Conservation (phyloP, 1,284 basidiomycete species). For the Melampsora abietis-canadensis region DNA sequence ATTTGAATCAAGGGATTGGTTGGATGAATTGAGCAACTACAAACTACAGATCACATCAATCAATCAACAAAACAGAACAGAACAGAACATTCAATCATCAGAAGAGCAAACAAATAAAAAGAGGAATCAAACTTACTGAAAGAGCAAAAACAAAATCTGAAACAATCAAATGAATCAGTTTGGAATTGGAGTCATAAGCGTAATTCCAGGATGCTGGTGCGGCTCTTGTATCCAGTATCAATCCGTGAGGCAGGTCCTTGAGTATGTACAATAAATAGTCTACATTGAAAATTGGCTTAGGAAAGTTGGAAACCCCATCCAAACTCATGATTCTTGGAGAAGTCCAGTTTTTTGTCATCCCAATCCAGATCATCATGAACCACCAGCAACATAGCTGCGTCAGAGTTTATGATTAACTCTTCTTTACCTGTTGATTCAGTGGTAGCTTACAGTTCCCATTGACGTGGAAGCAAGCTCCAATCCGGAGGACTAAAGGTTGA, state of each 20-base stretch:
- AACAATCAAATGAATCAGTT: no score
- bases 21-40: no score
- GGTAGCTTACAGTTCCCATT: conserved; percentile 61
- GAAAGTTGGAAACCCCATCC: conserved; percentile 91
- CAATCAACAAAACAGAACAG: no score
- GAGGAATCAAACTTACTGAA: no score
- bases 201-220: conserved; percentile 48
- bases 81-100: no score
- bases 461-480: conserved; percentile 66
- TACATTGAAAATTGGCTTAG: conserved; percentile 76
- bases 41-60: no score
- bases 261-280: conserved; percentile 57
- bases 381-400: conserved; percentile 63
- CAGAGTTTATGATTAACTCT: conserved; percentile 58
- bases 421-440: conserved; percentile 48
- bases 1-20: no score
- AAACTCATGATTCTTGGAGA: conserved; percentile 64
- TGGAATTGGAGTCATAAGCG: conserved; percentile 22
- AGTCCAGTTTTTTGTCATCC: conserved; percentile 61
- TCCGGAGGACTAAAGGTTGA: conserved; percentile 69
- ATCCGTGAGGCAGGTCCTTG: conserved; percentile 46
- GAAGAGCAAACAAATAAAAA: no score
- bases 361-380: conserved; percentile 82
- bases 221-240: conserved; percentile 57
- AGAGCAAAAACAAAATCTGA: no score